Conservation (phyloP, 2,329 filamentous ascomycete species). For the Fusarium avenaceum region DNA sequence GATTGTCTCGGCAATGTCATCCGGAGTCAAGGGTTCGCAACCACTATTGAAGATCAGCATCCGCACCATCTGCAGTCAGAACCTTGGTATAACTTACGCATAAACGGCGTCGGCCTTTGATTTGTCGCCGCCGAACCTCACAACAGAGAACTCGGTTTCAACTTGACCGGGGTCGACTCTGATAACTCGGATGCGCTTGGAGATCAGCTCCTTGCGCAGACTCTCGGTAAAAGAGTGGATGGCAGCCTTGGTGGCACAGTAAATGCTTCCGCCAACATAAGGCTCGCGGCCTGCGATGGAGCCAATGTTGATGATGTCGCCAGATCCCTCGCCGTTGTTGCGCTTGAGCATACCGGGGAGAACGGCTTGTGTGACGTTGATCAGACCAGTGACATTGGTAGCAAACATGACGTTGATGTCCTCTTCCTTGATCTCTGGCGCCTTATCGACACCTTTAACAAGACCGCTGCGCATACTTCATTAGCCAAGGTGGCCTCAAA, state of each 20-base stretch:
- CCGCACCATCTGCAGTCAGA: accelerated
- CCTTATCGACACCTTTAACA: conserved; percentile 87
- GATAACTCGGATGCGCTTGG: conserved; percentile 84
- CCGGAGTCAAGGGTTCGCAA: conserved; percentile 85
- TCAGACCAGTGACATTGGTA: conserved; percentile 94
- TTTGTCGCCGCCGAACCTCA: conserved; percentile 89
- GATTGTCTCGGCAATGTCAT: conserved; percentile 90
- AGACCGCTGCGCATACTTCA: conserved; percentile 71
- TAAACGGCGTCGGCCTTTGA: conserved; percentile 91
- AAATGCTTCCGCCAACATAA: conserved; percentile 88
- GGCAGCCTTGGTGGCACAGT: conserved; percentile 92
- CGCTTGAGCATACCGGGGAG: conserved; percentile 83
- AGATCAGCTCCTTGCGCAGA: conserved; percentile 83
- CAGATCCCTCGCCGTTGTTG: conserved; percentile 76
- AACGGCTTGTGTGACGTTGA: conserved; percentile 95
- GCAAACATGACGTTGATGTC: conserved; percentile 90
- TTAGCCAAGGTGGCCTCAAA: accelerated
- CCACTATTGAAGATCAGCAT: conserved; percentile 61
- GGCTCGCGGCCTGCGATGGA: conserved; percentile 90
- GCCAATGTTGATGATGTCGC: conserved; percentile 95
- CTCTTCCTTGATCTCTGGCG: conserved; percentile 84
- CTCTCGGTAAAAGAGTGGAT: conserved; percentile 87
- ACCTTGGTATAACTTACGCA: conserved; percentile 65
- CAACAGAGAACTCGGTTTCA: conserved; percentile 93
- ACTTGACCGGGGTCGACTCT: conserved; percentile 92